Base-by-base conservation (phyloP, 768 basidiomycete genomes). In the Trametes cingulata region DNA sequence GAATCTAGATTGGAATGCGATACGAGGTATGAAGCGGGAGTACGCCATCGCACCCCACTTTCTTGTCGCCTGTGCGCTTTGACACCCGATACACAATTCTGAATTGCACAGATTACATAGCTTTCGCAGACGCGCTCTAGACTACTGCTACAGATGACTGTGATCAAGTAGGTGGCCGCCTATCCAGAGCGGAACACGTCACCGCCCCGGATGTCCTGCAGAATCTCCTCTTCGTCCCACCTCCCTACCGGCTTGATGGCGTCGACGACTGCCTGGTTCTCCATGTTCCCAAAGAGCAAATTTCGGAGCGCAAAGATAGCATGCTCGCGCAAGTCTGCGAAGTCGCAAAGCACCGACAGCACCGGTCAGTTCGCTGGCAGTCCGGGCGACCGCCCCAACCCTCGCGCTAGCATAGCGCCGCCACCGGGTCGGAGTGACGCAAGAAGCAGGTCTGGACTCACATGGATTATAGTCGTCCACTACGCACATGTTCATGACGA, bases 381-480 rank as follows among this genome's bases (percentile, higher is more conserved):
- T 33, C 29, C 10, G 29, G 29, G 29, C 29, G 4, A 10, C 29
- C 10, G 29, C 29, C 29, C 29, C 29, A 10, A 33, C 29, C 29
- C 29, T 33, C 29, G 29, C 10, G 29, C 29, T 33, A 5, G 29
- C 29, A 33, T 4, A 33, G 29, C 29, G 29, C 14, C 2, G 10
- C 25, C 15, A n/a, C 25, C 29, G 46, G 46, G 46, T 13, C 27
- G 14, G n/a, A 22, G 36, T 2, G 2, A 3, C 24, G 1, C 19
- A 8, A 39, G 15, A 15, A 39, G 33, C 7, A 48, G 20, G 24
- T 29, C 42, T 42, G 24, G 36, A 85, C 94, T 74, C 72, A 96
- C 95, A 95, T 39, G 95, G 95, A 73, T 95, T 97, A 58, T 88
- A 77, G 67, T 95, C 94, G 71, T 98, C 95, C 25, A 93, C 78